Evolutionary conservation across 192 early-diverging fungal species (phyloP), one percentile per base, ranked within the genome.

Genomic region (Phlyctochytrium planicorne): DNA sequence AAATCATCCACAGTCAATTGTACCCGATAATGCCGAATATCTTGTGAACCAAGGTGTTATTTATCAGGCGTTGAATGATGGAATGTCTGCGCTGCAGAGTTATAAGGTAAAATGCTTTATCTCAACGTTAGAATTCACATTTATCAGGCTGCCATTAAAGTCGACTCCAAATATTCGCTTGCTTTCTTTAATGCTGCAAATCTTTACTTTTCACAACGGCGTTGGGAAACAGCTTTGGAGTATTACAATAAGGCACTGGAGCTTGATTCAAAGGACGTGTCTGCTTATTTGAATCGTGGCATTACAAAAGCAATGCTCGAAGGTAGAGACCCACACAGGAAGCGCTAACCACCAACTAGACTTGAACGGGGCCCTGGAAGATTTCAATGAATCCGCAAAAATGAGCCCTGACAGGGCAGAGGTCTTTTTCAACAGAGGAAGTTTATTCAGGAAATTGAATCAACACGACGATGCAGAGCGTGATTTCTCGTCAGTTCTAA

Each of bases 131-230:
- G 33, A 71, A 50, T 52, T 66, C 30, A 53, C 14, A 52, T 53
- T 20, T 30, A 52, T 35, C 66, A 81, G 76, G 47, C 72, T 17
- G 84, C 84, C 2, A 69, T 85, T 27, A 63, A 78, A 64, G 25
- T 35, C 14, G 78, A 86, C 60, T 74, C 77, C 0, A 64, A 53
- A 1, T 86, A 80, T 63, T 73, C 72, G 3, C 73, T 82, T 20
- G 83, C 80, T 34, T 73, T 78, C 35, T 76, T 80, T 60, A 85
- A 85, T 62, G 75, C 67, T 0, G 83, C 70, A 0, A 85, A 82
- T 67, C 64, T 79, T 36, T 85, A 83, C 67, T 78, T 85, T 47
- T 60, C 72, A 14, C 81, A 85, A 62, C 59, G 73, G 6, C 32
- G 63, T 6, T 85, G 78, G 77, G 80, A 85, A 35, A 29, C 71